Percentiles rank a stretch among this genome's conserved stretches.
Evolutionary conservation across 306 rosid species (phyloP).

Genomic region (Rubus parviflorus): DNA sequence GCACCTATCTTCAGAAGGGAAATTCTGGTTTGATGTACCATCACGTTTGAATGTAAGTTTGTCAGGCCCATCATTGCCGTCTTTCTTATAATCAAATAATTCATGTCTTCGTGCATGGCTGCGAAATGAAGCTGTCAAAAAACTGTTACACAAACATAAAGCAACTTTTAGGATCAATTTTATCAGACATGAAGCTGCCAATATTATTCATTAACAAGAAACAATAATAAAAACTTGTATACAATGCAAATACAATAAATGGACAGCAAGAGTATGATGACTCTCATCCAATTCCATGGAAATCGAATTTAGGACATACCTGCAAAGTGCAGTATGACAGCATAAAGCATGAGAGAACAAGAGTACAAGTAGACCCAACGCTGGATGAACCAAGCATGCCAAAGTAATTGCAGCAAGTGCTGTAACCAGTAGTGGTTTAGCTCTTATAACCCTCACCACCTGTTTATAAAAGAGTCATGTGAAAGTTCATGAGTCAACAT

Average conservation of each 20-base stretch:
- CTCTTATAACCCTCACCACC: slow-evolving; percentile 69
- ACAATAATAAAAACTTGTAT: background rate
- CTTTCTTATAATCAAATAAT: slow-evolving; percentile 39
- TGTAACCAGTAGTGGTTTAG: slow-evolving; percentile 57
- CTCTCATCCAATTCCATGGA: background rate
- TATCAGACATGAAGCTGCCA: slow-evolving; percentile 12
- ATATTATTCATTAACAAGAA: slow-evolving; percentile 11
- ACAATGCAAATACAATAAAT: background rate
- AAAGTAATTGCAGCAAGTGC: slow-evolving; percentile 64
- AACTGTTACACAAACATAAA: slow-evolving; percentile 62
- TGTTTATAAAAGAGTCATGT: slow-evolving; percentile 35
- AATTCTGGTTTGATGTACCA: slow-evolving; percentile 49
- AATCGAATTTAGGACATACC: slow-evolving; percentile 49
- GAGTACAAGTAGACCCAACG: slow-evolving; percentile 67
- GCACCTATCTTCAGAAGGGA: slow-evolving; percentile 46
- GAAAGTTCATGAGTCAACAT: slow-evolving; percentile 30
- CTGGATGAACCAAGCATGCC: slow-evolving; percentile 85
- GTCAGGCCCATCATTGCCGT: slow-evolving; percentile 40
- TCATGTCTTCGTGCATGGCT: slow-evolving; percentile 53
- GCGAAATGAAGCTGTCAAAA: slow-evolving; percentile 82
- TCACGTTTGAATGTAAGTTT: slow-evolving; percentile 47
- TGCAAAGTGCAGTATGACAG: slow-evolving; percentile 87
- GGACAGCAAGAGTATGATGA: slow-evolving; percentile 1
- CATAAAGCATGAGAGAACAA: slow-evolving; percentile 66
- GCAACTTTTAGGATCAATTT: slow-evolving; percentile 38